Conservation (phyloP, 1,284 basidiomycete genomes). For the Moesziomyces parantarcticus region DNA sequence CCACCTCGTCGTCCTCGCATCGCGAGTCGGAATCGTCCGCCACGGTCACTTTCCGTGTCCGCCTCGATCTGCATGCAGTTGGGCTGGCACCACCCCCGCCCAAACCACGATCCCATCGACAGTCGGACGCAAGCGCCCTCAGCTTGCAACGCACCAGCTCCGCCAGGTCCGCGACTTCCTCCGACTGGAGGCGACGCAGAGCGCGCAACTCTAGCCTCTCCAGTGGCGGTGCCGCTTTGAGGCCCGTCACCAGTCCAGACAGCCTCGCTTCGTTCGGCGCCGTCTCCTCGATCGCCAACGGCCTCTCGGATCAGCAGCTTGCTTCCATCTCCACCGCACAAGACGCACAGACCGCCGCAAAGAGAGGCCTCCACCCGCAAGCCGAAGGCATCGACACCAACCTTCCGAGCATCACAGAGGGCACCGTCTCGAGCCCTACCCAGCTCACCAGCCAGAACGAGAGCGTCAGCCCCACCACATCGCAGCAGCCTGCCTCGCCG, state of each 20-base stretch:
- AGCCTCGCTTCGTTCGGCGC: constrained; percentile 30
- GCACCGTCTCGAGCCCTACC: constrained; percentile 14
- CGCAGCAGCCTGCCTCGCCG: constrained; percentile 17
- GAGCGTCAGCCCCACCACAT: too few relatives aligned
- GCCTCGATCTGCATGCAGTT: constrained; percentile 59
- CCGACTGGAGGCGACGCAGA: constrained; percentile 30
- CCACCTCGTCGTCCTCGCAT: constrained; percentile 15
- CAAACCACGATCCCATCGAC: constrained; percentile 20
- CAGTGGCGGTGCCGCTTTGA: constrained; percentile 14
- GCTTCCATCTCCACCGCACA: neutral
- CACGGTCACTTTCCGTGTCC: constrained; percentile 43
- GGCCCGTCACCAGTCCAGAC: constrained; percentile 25
- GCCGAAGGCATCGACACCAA: constrained; percentile 14
- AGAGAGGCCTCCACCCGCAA: constrained; percentile 2
- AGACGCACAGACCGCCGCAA: neutral
- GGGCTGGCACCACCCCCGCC: constrained; percentile 50
- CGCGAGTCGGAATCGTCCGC: constrained; percentile 17
- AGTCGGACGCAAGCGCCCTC: constrained; percentile 6
- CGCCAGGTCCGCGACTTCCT: constrained; percentile 24
- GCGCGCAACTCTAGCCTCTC: constrained; percentile 25
- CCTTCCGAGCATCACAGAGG: constrained; percentile 33
- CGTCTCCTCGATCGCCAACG: constrained; percentile 11
- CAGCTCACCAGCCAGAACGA: too few relatives aligned
- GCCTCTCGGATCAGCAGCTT: constrained; percentile 15
- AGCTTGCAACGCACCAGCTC: constrained; percentile 27